Base-by-base conservation (phyloP, 768 basidiomycete genomes). In the Rhodotorula paludigena region DNA sequence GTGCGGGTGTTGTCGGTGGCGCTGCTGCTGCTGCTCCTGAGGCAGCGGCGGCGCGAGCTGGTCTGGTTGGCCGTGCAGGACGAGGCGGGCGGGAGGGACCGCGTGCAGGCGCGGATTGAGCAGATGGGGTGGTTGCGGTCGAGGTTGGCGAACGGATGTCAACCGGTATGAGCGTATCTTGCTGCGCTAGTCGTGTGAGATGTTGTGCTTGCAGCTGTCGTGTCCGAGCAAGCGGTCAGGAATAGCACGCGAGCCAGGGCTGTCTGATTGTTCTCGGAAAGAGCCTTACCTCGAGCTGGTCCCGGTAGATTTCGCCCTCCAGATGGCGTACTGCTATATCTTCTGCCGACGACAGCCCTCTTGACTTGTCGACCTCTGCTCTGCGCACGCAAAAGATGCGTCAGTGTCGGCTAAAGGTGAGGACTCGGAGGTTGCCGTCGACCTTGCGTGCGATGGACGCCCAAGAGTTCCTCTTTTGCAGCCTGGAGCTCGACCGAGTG, bases 291-390 rank as follows among this genome's bases (percentile, higher is more conserved):
- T 68, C 67, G 32, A 68, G 62, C 36, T 71, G 60, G 42, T 66
- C 69, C 30, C 52, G 60, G 42, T 66, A 71, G 30, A 71, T 36
- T 35, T 71, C 64, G 8, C 54, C 69, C 28, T 71, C 60, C 7
- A 51, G 36, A 6, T 44, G 41, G 2, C 61, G 42, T 6, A 41
- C 61, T 1, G 14, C 7, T 14, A 66, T 55, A 11, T 49, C 57
- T 0, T 42, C 44, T 0, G 4, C 6, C 0, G 23, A 15, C 0
- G 25, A 25, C 5, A 63, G 41, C 0, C n/a, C n/a, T 2, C 60
- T 42, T 7, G 64, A 59, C 15, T 41, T 33, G 32, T 71, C 69
- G 25, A 63, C 60, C 14, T 71, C 69, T 16, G 61, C 49, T 2
- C 69, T 66, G 60, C 16, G 12, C 32, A 16, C 5, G 6, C 3